phyloP scores from a whole-genome alignment of 2,329 filamentous ascomycete genomes.

The Ascochyta clinopodiicola region DNA sequence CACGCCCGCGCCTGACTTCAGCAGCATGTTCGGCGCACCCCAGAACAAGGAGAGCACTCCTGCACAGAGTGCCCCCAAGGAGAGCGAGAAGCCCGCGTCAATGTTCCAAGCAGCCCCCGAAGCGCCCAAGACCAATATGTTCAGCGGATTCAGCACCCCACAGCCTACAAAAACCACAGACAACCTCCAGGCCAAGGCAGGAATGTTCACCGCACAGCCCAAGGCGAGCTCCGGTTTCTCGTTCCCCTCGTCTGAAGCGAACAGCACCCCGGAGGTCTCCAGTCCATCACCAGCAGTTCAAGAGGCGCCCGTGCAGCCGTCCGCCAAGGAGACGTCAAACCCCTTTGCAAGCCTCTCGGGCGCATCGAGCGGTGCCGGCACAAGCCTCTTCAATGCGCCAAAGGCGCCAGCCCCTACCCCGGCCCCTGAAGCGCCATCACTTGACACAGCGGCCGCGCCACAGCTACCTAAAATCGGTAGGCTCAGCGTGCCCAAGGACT shows the following conservation, averaged over 20 bases:
- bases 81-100: constrained; percentile 6
- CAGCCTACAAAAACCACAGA: constrained; percentile 28
- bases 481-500: constrained; percentile 34
- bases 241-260: constrained; percentile 22
- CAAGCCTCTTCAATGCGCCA: constrained; percentile 24
- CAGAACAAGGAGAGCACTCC: constrained; percentile 19
- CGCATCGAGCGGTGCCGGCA: constrained; percentile 17
- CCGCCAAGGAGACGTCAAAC: constrained; percentile 20
- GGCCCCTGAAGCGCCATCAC: constrained; percentile 1
- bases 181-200: constrained; percentile 21
- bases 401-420: constrained; percentile 23
- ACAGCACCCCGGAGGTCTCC: constrained; percentile 20
- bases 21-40: constrained; percentile 23
- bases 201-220: constrained; percentile 29
- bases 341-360: constrained; percentile 24
- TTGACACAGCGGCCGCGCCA: constrained; percentile 10
- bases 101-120: constrained; percentile 24
- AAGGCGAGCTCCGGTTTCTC: constrained; percentile 31
- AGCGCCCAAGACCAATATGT: constrained; percentile 24
- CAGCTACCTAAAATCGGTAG: constrained; percentile 35
- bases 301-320: constrained; percentile 14
- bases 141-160: constrained; percentile 33
- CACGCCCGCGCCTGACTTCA: constrained; percentile 14
- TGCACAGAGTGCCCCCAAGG: constrained; percentile 8
- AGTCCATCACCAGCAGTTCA: constrained; percentile 20